phyloP scores from a whole-genome alignment of 306 rosid genomes.

The Vicia faba region DNA sequence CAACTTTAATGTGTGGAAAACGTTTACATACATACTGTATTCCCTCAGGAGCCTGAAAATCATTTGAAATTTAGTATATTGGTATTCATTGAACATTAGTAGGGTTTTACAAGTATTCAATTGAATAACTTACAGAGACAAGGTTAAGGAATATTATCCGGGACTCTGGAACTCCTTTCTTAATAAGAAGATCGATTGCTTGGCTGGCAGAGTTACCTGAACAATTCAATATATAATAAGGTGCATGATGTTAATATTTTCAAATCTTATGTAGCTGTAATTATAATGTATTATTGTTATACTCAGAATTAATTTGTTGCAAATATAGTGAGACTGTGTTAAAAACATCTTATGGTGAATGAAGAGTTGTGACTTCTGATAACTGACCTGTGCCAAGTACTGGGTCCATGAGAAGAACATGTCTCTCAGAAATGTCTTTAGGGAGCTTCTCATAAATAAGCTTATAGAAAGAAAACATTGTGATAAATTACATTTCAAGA shows the following conservation, averaged over 20 bases:
- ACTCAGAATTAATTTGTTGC: background rate
- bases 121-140: constrained; percentile 69
- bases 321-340: background rate
- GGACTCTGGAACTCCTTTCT: constrained; percentile 90
- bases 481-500: constrained; percentile 24
- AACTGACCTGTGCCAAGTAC: constrained; percentile 83
- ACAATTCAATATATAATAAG: constrained; percentile 9
- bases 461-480: constrained; percentile 43
- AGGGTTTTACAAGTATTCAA: background rate
- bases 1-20: constrained; percentile 74
- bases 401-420: constrained; percentile 94
- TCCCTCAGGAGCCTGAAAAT: constrained; percentile 84
- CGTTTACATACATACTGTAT: constrained; percentile 71
- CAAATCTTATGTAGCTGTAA: background rate
- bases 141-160: constrained; percentile 85
- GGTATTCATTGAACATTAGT: background rate
- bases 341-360: background rate
- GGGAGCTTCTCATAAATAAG: constrained; percentile 94
- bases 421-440: constrained; percentile 89
- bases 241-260: constrained; percentile 20
- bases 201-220: constrained; percentile 87
- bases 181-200: constrained; percentile 82
- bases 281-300: background rate
- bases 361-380: constrained; percentile 1
- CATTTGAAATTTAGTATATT: constrained; percentile 5